Conservation (phyloP, 768 basidiomycete genomes). For the Sporobolomyces roseus region DNA sequence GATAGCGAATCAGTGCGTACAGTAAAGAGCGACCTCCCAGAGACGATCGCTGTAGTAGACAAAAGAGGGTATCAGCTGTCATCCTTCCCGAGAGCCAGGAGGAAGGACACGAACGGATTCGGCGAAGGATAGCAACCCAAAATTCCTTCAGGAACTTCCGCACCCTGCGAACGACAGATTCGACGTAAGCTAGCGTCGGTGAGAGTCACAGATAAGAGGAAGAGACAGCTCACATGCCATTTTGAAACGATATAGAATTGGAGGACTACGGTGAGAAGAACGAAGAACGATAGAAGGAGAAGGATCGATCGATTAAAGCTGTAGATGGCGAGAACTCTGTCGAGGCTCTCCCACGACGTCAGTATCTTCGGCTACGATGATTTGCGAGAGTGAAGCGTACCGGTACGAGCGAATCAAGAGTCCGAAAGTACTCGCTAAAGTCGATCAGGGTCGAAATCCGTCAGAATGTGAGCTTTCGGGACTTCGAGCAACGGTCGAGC, state of each 20-base stretch:
- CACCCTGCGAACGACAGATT: too few relatives aligned
- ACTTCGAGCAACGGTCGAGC: too few relatives aligned
- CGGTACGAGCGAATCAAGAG: not conserved
- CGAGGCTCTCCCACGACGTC: not conserved
- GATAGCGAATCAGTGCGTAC: too few relatives aligned
- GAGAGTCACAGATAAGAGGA: too few relatives aligned
- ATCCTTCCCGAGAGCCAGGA: too few relatives aligned
- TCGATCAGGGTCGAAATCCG: not conserved
- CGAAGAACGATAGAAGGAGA: not conserved
- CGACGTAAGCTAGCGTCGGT: too few relatives aligned
- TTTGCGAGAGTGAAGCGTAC: not conserved
- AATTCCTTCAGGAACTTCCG: too few relatives aligned
- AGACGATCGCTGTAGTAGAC: too few relatives aligned
- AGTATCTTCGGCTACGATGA: not conserved
- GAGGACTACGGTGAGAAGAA: not conserved
- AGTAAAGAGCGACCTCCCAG: too few relatives aligned
- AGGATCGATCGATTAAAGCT: not conserved
- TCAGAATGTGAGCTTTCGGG: not conserved
- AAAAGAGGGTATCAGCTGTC: too few relatives aligned
- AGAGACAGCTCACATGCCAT: not conserved
- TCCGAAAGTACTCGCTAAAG: not conserved
- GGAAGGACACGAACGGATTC: too few relatives aligned
- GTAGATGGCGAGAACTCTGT: not conserved
- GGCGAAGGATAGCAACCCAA: too few relatives aligned
- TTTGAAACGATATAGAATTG: not conserved